These are phyloP conservation scores for Saccharomycopsis olivae DNA, from an alignment of 805 yeast species.

Conservation along the genomic window DNA sequence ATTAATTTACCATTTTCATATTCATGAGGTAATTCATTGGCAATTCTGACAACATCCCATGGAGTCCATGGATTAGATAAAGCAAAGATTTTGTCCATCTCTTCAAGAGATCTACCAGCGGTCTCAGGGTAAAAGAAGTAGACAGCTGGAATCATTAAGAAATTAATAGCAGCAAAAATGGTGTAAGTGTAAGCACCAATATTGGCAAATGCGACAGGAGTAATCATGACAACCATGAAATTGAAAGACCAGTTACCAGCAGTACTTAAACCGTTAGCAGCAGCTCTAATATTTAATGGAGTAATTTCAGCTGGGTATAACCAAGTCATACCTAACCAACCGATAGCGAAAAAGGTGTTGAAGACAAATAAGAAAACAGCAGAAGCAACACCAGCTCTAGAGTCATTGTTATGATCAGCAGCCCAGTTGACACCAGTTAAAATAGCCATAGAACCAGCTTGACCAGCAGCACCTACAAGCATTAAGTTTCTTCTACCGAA, in stretches of 20 bases:
- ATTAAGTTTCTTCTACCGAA: slow-evolving; percentile 60
- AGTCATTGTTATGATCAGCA: slow-evolving; percentile 31
- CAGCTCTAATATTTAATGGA: slow-evolving; percentile 47
- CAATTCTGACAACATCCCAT: slow-evolving; percentile 32
- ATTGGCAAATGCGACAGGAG: slow-evolving; percentile 42
- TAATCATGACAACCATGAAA: slow-evolving; percentile 57
- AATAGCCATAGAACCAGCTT: slow-evolving; percentile 36
- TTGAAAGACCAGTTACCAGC: slow-evolving; percentile 60
- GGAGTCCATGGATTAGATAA: slow-evolving; percentile 29
- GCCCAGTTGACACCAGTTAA: slow-evolving; percentile 29
- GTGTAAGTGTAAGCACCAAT: slow-evolving; percentile 49
- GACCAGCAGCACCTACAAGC: slow-evolving; percentile 40
- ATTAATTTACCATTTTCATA: slow-evolving; percentile 1
- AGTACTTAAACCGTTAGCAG: slow-evolving; percentile 33
- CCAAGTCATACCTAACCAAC: slow-evolving; percentile 45
- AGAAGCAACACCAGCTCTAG: slow-evolving; percentile 44
- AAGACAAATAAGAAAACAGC: slow-evolving; percentile 51
- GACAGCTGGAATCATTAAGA: slow-evolving; percentile 48
- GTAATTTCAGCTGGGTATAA: slow-evolving; percentile 54
- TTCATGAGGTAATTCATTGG: slow-evolving; percentile 23
- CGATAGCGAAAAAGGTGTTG: slow-evolving; percentile 29
- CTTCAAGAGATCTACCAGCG: slow-evolving; percentile 65
- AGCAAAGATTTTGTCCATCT: slow-evolving; percentile 48
- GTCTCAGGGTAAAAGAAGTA: slow-evolving; percentile 70
- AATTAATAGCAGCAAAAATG: slow-evolving; percentile 57